These are phyloP conservation scores for Alternaria sp. DNA, from an alignment of 2,329 filamentous ascomycete species.

Conservation along the genomic window DNA sequence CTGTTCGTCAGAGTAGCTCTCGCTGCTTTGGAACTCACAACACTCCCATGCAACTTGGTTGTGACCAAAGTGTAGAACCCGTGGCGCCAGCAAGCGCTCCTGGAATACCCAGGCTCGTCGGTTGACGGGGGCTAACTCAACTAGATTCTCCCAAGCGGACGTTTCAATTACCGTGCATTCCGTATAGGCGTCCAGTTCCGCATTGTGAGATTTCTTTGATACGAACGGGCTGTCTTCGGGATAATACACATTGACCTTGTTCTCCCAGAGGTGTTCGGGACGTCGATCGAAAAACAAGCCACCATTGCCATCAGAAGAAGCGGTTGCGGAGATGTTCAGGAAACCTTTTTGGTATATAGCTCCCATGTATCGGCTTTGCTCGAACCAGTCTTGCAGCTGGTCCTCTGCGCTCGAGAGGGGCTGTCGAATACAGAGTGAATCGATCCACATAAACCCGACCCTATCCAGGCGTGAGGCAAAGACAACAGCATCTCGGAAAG, in stretches of 20 bases:
- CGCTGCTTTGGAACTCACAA: slow-evolving; percentile 14
- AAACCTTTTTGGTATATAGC: slow-evolving; percentile 27
- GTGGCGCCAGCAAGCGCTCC: slow-evolving; percentile 32
- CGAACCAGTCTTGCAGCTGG: slow-evolving; percentile 26
- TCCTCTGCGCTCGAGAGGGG: neutral
- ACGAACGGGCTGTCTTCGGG: neutral
- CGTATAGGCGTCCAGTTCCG: neutral
- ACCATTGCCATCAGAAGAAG: slow-evolving; percentile 20
- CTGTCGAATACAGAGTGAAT: slow-evolving; percentile 22
- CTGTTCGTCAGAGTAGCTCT: slow-evolving; percentile 11
- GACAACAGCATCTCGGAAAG: slow-evolving; percentile 20
- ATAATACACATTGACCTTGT: slow-evolving; percentile 23
- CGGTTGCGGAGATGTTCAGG: slow-evolving; percentile 38
- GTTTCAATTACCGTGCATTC: slow-evolving; percentile 22
- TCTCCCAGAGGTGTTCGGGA: slow-evolving; percentile 19
- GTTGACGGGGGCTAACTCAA: slow-evolving; percentile 30
- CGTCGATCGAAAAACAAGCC: slow-evolving; percentile 25
- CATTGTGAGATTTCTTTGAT: neutral
- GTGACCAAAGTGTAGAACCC: slow-evolving; percentile 34
- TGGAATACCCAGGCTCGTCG: slow-evolving; percentile 37
- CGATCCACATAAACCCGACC: slow-evolving; percentile 29
- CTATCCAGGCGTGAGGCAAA: slow-evolving; percentile 19
- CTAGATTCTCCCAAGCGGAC: slow-evolving; percentile 23
- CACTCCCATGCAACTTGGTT: slow-evolving; percentile 38
- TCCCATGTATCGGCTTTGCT: slow-evolving; percentile 27